These are phyloP conservation scores for Kernera saxatilis DNA, from an alignment of 345 rosid species.

Conservation along the genomic window DNA sequence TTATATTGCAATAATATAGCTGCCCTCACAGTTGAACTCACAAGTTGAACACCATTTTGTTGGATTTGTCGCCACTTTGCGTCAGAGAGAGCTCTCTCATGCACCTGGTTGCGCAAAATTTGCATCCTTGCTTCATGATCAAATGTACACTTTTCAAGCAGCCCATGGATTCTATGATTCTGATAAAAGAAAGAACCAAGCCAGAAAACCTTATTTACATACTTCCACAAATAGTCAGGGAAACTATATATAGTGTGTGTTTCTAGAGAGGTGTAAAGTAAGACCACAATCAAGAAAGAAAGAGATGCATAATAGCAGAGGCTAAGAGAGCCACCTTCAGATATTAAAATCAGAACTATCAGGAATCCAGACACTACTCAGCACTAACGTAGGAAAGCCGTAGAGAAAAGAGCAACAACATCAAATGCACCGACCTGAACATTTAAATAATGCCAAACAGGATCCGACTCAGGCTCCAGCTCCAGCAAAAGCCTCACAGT, in stretches of 20 bases:
- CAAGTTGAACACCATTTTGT: constrained; percentile 52
- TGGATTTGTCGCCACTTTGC: constrained; percentile 92
- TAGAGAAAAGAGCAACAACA: not conserved
- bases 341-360: not conserved
- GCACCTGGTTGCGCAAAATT: constrained; percentile 53
- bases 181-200: constrained; percentile 33
- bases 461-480: constrained; percentile 94
- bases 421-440: constrained; percentile 66
- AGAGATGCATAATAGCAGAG: not conserved
- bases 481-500: constrained; percentile 90
- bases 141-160: constrained; percentile 85
- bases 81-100: constrained; percentile 73
- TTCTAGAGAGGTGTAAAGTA: not conserved
- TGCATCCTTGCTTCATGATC: constrained; percentile 92
- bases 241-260: not conserved
- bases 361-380: not conserved
- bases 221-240: not conserved
- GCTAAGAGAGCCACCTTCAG: not conserved
- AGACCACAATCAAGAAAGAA: not conserved
- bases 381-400: not conserved
- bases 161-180: constrained; percentile 86
- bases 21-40: constrained; percentile 34
- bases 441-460: constrained; percentile 90
- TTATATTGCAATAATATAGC: not conserved
- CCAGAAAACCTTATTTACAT: not conserved